Conservation (phyloP, 768 basidiomycete genomes). For the Pleurotus giganteus region DNA sequence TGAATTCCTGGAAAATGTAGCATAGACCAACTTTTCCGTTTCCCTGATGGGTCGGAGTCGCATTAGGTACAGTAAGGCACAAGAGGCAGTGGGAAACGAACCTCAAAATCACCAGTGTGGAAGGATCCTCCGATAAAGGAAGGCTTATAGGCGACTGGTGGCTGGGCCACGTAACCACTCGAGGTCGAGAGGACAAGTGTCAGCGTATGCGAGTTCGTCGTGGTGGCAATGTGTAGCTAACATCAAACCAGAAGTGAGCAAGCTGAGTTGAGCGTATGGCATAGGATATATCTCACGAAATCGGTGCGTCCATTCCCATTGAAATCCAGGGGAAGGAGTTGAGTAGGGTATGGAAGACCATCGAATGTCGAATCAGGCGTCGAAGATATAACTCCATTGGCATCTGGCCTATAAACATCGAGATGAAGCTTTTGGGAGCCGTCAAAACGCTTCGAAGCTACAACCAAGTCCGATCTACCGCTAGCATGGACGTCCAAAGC, state of each 20-base stretch:
- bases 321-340: slow-evolving; percentile 1
- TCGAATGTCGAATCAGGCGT: neutral
- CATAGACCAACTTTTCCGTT: neutral
- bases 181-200: slow-evolving; percentile 1
- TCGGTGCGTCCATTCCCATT: slow-evolving; percentile 4
- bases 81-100: neutral
- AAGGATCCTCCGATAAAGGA: slow-evolving; percentile 1
- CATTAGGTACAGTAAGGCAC: neutral
- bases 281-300: neutral
- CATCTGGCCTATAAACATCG: slow-evolving; percentile 4
- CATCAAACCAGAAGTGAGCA: neutral
- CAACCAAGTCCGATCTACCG: slow-evolving; percentile 1
- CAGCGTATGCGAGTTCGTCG: neutral
- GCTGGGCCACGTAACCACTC: neutral
- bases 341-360: neutral
- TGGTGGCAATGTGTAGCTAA: slow-evolving; percentile 1
- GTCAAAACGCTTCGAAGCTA: slow-evolving; percentile 1
- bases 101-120: slow-evolving; percentile 6
- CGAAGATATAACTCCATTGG: neutral
- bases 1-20: neutral
- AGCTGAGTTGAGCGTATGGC: neutral
- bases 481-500: slow-evolving; percentile 5
- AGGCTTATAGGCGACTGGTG: neutral
- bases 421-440: neutral
- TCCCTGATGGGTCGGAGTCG: neutral